Base-by-base conservation (phyloP, 306 rosid species). In the Inga leiocalycina region DNA sequence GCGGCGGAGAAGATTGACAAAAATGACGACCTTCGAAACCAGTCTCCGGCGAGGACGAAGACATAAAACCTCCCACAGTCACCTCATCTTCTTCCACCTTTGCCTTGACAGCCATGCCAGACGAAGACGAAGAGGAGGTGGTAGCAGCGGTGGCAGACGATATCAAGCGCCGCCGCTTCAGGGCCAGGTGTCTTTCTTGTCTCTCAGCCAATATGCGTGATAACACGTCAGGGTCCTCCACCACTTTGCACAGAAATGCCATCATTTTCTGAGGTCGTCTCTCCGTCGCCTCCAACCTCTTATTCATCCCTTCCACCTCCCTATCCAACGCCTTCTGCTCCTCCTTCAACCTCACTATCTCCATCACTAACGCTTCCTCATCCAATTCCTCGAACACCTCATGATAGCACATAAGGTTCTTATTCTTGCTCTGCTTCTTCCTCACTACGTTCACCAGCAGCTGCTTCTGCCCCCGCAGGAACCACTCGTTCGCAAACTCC, bases 401-500 rank as follows among this genome's bases (percentile, higher is more conserved):
- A 30, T 13, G 19, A 64, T 64, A 57, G 8, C 10, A 64, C 71
- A 39, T 37, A 13, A 37, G 8, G 68, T 49, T 61, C 62, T 71
- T 24, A 41, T 4, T 80, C 56, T 44, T 80, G 52, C 62, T 78
- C 68, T 91, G 92, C 66, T 87, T 92, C 68, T 74, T 89, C 68
- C 99, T 82, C 41, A 65, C 85, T 44, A 96, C 88, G 81, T 96
- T 93, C 65, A 69, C 81, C 84, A 96, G 64, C 62, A 92, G 83
- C 54, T 93, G 97, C 80, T 87, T 90, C 78, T 96, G 98, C 20
- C 94, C 98, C 1, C 95, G 82, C 4, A 96, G 90, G 71, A 96
- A 96, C 93, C 97, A 94, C 87, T 96, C 97, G 82, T 87, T 96
- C 65, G 99, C 99, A 27, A 96, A 96, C 74, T 96, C 99, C 99